These are phyloP conservation scores for Penicillium sp. DNA, from an alignment of 2,329 filamentous ascomycete genomes.

Conservation along the genomic window DNA sequence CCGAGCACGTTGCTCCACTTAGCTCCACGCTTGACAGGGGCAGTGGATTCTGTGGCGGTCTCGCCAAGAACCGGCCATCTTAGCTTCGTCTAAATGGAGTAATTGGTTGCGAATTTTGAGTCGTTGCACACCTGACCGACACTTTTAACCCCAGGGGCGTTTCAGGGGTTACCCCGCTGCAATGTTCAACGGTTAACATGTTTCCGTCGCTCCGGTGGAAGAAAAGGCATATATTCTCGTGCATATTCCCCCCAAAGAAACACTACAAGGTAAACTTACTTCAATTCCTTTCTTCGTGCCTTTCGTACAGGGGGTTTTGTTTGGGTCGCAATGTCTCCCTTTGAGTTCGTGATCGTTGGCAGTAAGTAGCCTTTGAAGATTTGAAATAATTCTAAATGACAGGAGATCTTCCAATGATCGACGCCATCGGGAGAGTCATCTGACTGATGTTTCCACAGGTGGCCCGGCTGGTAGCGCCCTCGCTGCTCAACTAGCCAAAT, in stretches of 20 bases:
- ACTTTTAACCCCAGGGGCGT: too few species aligned
- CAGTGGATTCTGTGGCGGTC: not conserved
- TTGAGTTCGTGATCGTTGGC: constrained; percentile 18
- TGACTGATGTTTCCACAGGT: not conserved
- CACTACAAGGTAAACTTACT: not conserved
- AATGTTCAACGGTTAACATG: too few species aligned
- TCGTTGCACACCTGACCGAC: not conserved
- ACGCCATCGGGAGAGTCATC: not conserved
- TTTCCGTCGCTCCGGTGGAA: too few species aligned
- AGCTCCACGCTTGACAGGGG: not conserved
- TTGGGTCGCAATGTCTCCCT: constrained; percentile 11
- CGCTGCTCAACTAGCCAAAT: constrained; percentile 53
- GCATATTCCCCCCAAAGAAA: not conserved
- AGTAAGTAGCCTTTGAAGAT: constrained; percentile 11
- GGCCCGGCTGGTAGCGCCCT: constrained; percentile 59
- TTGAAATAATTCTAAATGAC: not conserved
- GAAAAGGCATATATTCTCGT: too few species aligned
- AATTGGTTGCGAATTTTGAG: not conserved
- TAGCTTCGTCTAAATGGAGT: not conserved
- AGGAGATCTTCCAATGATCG: not conserved
- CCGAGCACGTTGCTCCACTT: not conserved
- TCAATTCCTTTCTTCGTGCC: not conserved
- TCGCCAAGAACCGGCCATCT: not conserved
- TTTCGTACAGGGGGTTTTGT: too few species aligned
- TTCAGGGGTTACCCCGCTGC: too few species aligned